A percentile compares a stretch with the other conserved stretches of the same genome.
These are phyloP conservation scores for Cubamyces sp. DNA, from an alignment of 768 basidiomycete genomes.

Conservation along the genomic window DNA sequence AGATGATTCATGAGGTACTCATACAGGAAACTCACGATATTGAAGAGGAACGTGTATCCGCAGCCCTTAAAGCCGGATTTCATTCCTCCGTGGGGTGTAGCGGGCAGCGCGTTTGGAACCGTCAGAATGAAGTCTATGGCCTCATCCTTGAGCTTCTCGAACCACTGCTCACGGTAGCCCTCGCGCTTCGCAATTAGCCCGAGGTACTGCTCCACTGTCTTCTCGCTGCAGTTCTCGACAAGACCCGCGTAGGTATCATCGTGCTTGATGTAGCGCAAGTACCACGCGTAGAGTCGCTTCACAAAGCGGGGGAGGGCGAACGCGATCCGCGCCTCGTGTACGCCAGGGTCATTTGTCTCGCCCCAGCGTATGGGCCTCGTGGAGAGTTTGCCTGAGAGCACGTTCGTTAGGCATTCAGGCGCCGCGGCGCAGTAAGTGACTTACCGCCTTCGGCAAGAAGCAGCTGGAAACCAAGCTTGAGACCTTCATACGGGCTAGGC, in stretches of 20 bases:
- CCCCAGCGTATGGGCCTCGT: constrained; percentile 29
- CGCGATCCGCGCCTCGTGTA: constrained; percentile 25
- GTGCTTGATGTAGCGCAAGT: constrained; percentile 30
- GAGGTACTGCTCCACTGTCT: constrained; percentile 34
- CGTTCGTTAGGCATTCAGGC: neutral
- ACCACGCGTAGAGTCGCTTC: constrained; percentile 35
- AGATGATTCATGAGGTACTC: too few relatives aligned
- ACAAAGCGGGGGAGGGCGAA: constrained; percentile 32
- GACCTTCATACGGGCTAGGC: constrained; percentile 31
- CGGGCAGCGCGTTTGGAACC: constrained; percentile 44
- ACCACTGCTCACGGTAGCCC: constrained; percentile 34
- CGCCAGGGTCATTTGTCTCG: constrained; percentile 32
- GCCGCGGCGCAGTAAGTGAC: neutral
- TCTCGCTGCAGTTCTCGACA: constrained; percentile 32
- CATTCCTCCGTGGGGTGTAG: constrained; percentile 42
- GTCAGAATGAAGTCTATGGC: constrained; percentile 44
- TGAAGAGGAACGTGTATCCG: constrained; percentile 46
- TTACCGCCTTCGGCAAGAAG: constrained; percentile 32
- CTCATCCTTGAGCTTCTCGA: constrained; percentile 29
- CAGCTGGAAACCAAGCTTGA: constrained; percentile 30
- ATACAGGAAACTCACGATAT: constrained; percentile 40
- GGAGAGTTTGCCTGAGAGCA: constrained; percentile 23
- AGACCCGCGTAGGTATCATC: constrained; percentile 32
- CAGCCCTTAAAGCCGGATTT: constrained; percentile 39
- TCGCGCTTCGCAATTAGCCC: constrained; percentile 36